Evolutionary conservation across 1,139 yeast genomes (phyloP).

Genomic region (Suzukiozyma palmioleophila): DNA sequence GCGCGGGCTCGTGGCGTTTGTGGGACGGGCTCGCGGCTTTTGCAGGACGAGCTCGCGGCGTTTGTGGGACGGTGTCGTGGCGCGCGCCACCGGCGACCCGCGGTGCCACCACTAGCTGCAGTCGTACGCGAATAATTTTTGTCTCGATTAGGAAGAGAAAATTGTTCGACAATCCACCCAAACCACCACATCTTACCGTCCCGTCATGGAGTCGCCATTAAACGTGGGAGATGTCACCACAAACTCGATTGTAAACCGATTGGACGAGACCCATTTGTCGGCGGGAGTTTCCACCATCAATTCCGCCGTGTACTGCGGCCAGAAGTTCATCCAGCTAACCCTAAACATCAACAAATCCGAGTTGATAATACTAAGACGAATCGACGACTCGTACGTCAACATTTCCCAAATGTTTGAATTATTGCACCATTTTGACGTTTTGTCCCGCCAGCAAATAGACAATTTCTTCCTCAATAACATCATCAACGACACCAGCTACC

Average conservation of each 20-base stretch:
- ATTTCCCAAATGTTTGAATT: constrained; percentile 35
- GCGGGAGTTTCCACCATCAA: constrained; percentile 18
- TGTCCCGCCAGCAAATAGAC: constrained; percentile 21
- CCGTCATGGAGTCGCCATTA: constrained; percentile 42
- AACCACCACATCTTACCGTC: not conserved
- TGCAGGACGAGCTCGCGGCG: no score
- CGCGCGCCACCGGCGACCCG: no score
- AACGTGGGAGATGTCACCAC: constrained; percentile 43
- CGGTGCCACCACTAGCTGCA: no score
- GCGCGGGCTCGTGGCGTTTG: no score
- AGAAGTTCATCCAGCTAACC: constrained; percentile 35
- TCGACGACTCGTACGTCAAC: constrained; percentile 43
- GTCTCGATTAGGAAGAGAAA: not conserved
- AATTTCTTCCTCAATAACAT: constrained; percentile 34
- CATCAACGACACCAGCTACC: constrained; percentile 27
- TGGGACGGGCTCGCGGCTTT: no score
- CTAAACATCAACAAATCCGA: constrained; percentile 14
- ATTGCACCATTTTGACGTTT: constrained; percentile 26
- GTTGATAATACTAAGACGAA: constrained; percentile 33
- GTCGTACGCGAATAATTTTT: not conserved
- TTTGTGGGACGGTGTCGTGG: no score
- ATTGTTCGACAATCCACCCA: not conserved
- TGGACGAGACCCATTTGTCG: constrained; percentile 34
- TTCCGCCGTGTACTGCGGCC: constrained; percentile 36
- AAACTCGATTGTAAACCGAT: constrained; percentile 34